Percentiles rank a stretch among this genome's conserved stretches.
phyloP scores from a whole-genome alignment of 176 grass and related monocot genomes.

The Rhynchospora pubera region DNA sequence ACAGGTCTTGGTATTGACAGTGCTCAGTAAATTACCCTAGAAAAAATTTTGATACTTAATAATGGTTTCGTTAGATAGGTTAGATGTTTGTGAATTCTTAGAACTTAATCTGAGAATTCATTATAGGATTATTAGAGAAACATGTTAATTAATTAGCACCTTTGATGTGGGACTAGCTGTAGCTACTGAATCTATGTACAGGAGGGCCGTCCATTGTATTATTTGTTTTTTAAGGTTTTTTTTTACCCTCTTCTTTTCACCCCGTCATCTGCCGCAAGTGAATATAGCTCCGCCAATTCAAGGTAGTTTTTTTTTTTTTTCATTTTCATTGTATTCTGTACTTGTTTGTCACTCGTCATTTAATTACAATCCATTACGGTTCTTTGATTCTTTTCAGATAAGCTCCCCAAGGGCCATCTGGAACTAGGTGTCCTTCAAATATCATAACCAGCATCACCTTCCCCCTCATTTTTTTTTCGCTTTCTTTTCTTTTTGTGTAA shows the following conservation, averaged over 20 bases:
- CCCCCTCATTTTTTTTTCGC: not conserved
- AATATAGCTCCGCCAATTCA: constrained; percentile 19
- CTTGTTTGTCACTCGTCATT: constrained; percentile 7
- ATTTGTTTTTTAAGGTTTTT: constrained; percentile 47
- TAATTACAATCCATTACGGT: constrained; percentile 20
- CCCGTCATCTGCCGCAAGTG: constrained; percentile 18
- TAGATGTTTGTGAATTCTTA: constrained; percentile 23
- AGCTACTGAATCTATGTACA: constrained; percentile 32
- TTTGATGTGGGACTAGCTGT: constrained; percentile 12
- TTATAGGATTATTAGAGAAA: constrained; percentile 42
- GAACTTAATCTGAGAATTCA: constrained; percentile 8
- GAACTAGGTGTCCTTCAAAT: not conserved
- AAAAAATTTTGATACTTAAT: not conserved
- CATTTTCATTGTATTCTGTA: not conserved
- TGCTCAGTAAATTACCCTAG: constrained; percentile 20
- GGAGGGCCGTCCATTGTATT: constrained; percentile 31
- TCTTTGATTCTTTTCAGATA: constrained; percentile 19
- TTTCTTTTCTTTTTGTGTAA: not conserved
- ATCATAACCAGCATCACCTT: not conserved
- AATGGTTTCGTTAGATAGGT: constrained; percentile 27
- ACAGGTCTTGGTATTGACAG: constrained; percentile 71
- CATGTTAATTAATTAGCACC: constrained; percentile 52
- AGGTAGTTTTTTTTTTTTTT: not conserved
- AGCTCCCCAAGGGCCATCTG: not conserved
- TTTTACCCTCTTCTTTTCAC: constrained; percentile 13